phyloP scores from a whole-genome alignment of 2,329 filamentous ascomycete genomes.

The Domatiomyces catenatus region DNA sequence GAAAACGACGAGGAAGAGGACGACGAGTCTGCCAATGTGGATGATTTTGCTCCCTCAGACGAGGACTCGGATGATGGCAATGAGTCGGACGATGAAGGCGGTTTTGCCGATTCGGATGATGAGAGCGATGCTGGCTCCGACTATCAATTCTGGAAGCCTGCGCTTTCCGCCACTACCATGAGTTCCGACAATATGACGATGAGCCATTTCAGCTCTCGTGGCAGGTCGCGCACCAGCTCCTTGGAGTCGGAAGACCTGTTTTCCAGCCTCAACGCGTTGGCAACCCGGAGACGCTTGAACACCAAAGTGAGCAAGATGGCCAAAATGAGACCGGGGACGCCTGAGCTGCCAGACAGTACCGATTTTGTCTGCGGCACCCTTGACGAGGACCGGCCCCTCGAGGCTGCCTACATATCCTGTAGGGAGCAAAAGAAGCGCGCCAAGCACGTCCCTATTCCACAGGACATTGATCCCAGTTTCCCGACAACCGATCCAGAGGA shows the following conservation, averaged over 20 bases:
- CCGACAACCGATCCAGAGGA: constrained; percentile 86
- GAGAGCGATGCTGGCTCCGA: constrained; percentile 50
- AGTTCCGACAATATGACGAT: constrained; percentile 37
- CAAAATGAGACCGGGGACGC: constrained; percentile 52
- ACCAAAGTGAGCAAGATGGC: constrained; percentile 16
- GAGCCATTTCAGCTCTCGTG: constrained; percentile 31
- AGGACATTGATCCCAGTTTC: constrained; percentile 95
- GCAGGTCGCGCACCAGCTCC: constrained; percentile 36
- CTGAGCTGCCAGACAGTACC: constrained; percentile 86
- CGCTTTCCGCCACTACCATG: constrained; percentile 25
- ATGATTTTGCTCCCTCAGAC: constrained; percentile 43
- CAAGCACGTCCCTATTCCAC: constrained; percentile 72
- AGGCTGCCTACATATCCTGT: constrained; percentile 79
- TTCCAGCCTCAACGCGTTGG: neutral
- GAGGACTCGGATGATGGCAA: constrained; percentile 52
- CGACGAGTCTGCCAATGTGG: constrained; percentile 53
- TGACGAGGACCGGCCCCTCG: constrained; percentile 87
- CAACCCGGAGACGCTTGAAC: constrained; percentile 20
- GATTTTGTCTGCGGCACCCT: constrained; percentile 98
- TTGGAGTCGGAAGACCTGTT: constrained; percentile 29
- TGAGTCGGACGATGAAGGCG: constrained; percentile 63
- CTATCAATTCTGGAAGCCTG: constrained; percentile 48
- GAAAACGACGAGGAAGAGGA: constrained; percentile 35
- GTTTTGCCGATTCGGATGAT: constrained; percentile 55
- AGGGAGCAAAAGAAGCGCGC: constrained; percentile 65